Evolutionary conservation across 768 basidiomycete species (phyloP), one percentile per base, ranked within the genome.

Genomic region (Pleurotus platypus): DNA sequence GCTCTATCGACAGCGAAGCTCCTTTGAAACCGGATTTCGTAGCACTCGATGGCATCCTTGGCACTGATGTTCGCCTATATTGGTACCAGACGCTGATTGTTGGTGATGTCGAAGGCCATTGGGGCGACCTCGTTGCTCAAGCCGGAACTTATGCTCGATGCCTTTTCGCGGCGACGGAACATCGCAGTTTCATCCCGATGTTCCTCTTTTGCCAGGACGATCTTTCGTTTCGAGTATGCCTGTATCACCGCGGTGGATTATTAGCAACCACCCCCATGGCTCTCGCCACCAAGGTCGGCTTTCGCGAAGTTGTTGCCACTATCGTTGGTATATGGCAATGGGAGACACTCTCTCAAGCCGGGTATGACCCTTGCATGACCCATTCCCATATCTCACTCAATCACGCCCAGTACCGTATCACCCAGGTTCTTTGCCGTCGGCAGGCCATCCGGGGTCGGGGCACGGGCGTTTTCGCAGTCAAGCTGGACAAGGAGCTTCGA

Each of bases 141-240:
- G 55, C 50, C 13, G 57, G 30, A 35, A 57, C 27, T 20, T 57
- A 57, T 35, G 57, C 57, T 43, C 57, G 57, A 16, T 57, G 57
- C 50, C 16, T 57, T 22, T 47, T 40, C 40, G 57, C 47, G 9
- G 49, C 49, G 20, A 35, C 24, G 26, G 49, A 57, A 20, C 38
- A 57, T 43, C 46, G 39, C 16, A 26, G 45, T 24, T 47, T 57
- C 50, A 40, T 57, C 57, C 46, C 49, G 38, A 30, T 37, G n/a
- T 30, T 50, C 13, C n/a, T 16, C 49, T 54, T 57, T 12, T 55
- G 54, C 38, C 35, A 55, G 22, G 22, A 20, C 37, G 16, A 26
- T n/a, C 16, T 22, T n/a, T 16, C 26, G 27, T 47, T 57, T 35
- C 57, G 57, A n/a, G 38, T 57, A 30, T 37, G 47, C 35, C 39